Evolutionary conservation across 306 rosid species (phyloP).

Genomic region (Trifolium repens): DNA sequence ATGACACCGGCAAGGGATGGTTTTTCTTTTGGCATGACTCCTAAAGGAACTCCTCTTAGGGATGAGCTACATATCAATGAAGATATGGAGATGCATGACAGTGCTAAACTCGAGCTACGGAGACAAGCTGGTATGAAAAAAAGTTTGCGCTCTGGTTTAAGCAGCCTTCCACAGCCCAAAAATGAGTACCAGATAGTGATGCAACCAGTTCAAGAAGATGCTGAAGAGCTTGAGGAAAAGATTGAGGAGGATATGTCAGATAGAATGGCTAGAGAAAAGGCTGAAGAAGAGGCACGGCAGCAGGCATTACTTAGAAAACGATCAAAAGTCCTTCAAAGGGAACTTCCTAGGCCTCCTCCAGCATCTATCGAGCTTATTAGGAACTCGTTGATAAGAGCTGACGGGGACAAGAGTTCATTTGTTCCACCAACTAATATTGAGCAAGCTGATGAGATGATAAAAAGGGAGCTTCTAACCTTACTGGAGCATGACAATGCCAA

Average conservation of each 20-base stretch:
- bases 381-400: constrained; percentile 80
- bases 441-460: constrained; percentile 86
- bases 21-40: constrained; percentile 77
- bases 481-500: constrained; percentile 91
- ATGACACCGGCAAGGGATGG: constrained; percentile 91
- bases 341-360: constrained; percentile 91
- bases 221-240: constrained; percentile 76
- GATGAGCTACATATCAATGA: constrained; percentile 89
- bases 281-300: constrained; percentile 82
- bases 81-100: constrained; percentile 70
- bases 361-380: constrained; percentile 79
- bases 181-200: constrained; percentile 87
- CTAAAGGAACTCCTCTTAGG: constrained; percentile 89
- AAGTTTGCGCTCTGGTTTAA: constrained; percentile 74
- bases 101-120: constrained; percentile 70
- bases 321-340: constrained; percentile 94
- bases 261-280: constrained; percentile 87
- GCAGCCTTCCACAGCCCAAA: constrained; percentile 78
- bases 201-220: constrained; percentile 83
- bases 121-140: constrained; percentile 78
- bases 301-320: constrained; percentile 90
- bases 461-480: constrained; percentile 72
- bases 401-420: constrained; percentile 93
- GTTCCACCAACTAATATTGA: constrained; percentile 92
- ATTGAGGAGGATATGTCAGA: constrained; percentile 98